phyloP scores from a whole-genome alignment of 345 rosid species.

The Camelina sativa region DNA sequence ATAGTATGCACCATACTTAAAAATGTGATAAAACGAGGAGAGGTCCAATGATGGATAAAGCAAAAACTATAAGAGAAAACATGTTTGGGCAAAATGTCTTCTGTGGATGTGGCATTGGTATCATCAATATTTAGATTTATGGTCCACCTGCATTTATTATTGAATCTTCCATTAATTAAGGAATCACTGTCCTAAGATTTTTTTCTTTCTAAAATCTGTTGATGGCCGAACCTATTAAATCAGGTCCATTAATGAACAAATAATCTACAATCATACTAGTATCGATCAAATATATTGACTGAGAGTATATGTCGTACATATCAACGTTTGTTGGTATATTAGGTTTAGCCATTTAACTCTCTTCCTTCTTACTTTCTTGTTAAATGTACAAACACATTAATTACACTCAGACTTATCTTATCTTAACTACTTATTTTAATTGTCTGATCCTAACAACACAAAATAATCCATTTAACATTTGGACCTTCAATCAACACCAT shows the following conservation, averaged over 20 bases:
- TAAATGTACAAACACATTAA: too few species aligned
- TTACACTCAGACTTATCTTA: too few species aligned
- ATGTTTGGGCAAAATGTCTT: slow-evolving; percentile 20
- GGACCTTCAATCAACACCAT: too few species aligned
- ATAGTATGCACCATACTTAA: not conserved
- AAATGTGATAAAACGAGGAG: slow-evolving; percentile 8
- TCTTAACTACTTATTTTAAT: too few species aligned
- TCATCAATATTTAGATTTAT: slow-evolving; percentile 18
- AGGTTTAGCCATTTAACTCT: too few species aligned
- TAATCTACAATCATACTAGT: not conserved
- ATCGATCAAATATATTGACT: not conserved
- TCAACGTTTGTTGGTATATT: too few species aligned
- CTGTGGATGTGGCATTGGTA: slow-evolving; percentile 21
- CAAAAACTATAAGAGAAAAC: slow-evolving; percentile 9
- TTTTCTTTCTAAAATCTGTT: not conserved
- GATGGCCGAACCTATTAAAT: not conserved
- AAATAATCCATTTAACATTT: too few species aligned
- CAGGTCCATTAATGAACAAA: not conserved
- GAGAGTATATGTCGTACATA: too few species aligned
- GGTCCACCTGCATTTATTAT: slow-evolving; percentile 18
- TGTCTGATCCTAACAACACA: too few species aligned
- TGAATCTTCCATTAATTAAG: slow-evolving; percentile 14
- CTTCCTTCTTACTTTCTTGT: too few species aligned
- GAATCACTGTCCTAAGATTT: slow-evolving; percentile 28
- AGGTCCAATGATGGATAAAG: slow-evolving; percentile 30